Evolutionary conservation across 1,284 basidiomycete genomes (phyloP), one percentile per base, ranked within the genome.

Genomic region (Pseudozyma flocculosa): DNA sequence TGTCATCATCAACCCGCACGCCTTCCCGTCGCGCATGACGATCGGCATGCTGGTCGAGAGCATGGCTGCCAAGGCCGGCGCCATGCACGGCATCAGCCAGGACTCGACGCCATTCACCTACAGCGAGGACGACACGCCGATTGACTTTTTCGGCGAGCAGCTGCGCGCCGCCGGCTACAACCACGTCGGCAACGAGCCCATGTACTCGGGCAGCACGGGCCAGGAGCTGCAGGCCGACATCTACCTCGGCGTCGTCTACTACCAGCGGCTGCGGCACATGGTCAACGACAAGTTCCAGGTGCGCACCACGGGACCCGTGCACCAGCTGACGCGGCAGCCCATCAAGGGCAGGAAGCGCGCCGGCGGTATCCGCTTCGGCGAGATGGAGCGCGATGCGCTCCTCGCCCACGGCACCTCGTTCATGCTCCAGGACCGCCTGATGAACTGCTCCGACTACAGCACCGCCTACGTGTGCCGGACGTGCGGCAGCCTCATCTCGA

Each of bases 21-120:
- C 95, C 19, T 98, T 99, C 84, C 95, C 95, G 1, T 91, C 88
- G 82, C 91, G 95, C 70, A 99, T 99, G 95, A 99, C 95, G 8
- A 99, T 99, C 72, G 95, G 95, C 54, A 99, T 99, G 95, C 87
- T 98, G 76, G 92, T 99, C 61, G 95, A 99, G 83, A 93, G 90
- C 80, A 88, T 98, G 85, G 95, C 95, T 1, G 95, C 93, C 38
- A 99, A 99, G 79, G 89, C 94, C 1, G 95, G 95, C 56, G 90
- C 94, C 2, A 90, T 98, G 88, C 95, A 98, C 74, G 95, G 95
- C 40, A 83, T 98, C 36, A 91, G 93, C 4, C 95, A 99, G 79
- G 95, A 99, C 80, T 94, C 91, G 15, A 98, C 95, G 22, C 95
- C 75, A 14, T 78, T 70, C 50, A 71, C 67, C 73, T 99, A 97